These are phyloP conservation scores for Trichocladium antarcticum DNA, from an alignment of 495 filamentous ascomycete species.

Conservation along the genomic window DNA sequence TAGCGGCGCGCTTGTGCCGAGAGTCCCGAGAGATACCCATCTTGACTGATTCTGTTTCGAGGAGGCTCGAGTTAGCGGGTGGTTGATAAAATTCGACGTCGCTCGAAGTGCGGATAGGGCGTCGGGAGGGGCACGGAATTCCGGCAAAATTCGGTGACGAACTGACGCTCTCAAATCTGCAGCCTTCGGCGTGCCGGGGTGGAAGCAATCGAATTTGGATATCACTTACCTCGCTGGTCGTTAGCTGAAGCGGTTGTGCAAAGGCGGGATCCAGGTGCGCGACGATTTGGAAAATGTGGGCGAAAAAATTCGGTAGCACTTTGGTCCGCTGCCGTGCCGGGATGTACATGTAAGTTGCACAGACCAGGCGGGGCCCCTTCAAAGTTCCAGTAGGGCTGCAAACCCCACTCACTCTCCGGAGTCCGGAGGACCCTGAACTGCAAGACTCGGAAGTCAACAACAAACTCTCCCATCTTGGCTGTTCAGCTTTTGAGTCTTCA, in stretches of 20 bases:
- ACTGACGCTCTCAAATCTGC: neutral
- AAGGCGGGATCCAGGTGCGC: slow-evolving; percentile 8
- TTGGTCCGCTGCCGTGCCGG: slow-evolving; percentile 15
- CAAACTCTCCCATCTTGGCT: too few species aligned
- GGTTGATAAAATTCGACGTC: slow-evolving; percentile 4
- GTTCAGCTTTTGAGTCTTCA: too few species aligned
- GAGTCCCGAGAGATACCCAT: slow-evolving; percentile 99
- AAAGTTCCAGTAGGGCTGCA: too few species aligned
- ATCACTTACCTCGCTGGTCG: slow-evolving; percentile 19
- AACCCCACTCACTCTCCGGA: too few species aligned
- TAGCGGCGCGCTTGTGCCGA: slow-evolving; percentile 96
- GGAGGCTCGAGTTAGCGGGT: slow-evolving; percentile 8
- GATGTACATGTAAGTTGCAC: neutral
- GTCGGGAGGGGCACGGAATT: neutral
- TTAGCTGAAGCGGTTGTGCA: slow-evolving; percentile 17
- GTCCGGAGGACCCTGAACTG: too few species aligned
- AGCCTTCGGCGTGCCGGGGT: neutral
- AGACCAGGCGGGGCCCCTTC: neutral
- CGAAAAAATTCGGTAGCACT: slow-evolving; percentile 22
- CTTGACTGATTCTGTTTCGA: slow-evolving; percentile 34
- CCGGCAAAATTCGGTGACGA: neutral
- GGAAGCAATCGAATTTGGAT: slow-evolving; percentile 1
- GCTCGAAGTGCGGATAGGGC: slow-evolving; percentile 6
- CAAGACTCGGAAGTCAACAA: too few species aligned
- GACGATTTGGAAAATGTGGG: slow-evolving; percentile 29